Evolutionary conservation across 1,284 basidiomycete species (phyloP), one percentile per base, ranked within the genome.

Genomic region (Salmacisia buchloeana): DNA sequence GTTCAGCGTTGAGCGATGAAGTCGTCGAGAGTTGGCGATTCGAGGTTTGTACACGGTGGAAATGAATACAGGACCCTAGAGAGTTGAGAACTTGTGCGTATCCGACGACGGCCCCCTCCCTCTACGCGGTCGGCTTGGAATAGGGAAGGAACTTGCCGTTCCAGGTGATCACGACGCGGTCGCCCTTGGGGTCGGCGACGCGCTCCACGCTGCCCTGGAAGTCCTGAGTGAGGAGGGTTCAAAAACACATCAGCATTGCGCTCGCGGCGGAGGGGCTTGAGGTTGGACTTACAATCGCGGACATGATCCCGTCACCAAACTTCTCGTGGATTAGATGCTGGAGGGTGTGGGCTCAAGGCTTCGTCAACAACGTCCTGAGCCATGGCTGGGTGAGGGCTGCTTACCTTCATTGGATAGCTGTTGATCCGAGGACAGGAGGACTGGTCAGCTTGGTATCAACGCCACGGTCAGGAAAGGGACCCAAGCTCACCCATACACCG

Each of bases 271-370:
- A 43, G 15, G 23, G 18, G 18, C 5, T 5, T 43, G 39, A 21
- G 6, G 15, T 43, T 31, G 21, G 29, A 54, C 49, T 54, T n/a
- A 54, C 49, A 56, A 76, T 76, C 1, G 74, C 73, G 25, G 67
- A 69, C 73, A 75, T 75, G 72, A 75, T 77, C 27, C 72, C 65
- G 43, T 60, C 57, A 21, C 73, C 38, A 61, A 76, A 74, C 71
- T 78, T 78, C 66, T 78, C 76, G 57, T 78, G 65, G 27, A 78
- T 78, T 39, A 78, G 59, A 60, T 69, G 63, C 60, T 76, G 72
- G 62, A 75, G 63, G 18, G 75, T 69, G 36, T 72, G 68, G 34
- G 49, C 27, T 25, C 21, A 45, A 7, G 21, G 13, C 43, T 23
- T 46, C 46, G 18, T 54, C 12, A 49, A 49, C 12, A 49, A 29